A percentile compares a stretch with the other conserved stretches of the same genome.
Conservation (phyloP, 495 filamentous ascomycete species). For the Talaromyces stipitatus region DNA sequence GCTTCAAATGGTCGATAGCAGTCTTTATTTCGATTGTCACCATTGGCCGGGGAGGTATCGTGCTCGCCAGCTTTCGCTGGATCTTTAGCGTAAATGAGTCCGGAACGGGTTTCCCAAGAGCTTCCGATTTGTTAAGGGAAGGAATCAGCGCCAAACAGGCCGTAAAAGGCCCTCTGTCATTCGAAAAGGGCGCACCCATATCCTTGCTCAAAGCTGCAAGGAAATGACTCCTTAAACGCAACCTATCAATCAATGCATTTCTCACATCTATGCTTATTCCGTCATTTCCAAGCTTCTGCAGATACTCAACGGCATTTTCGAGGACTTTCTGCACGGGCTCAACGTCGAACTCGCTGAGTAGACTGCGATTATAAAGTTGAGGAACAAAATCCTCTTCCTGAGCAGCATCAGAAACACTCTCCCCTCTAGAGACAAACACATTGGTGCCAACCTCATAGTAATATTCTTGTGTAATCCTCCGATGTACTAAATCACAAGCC, state of each 20-base stretch:
- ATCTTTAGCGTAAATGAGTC: slow-evolving; percentile 85
- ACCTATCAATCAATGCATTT: slow-evolving; percentile 52
- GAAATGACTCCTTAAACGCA: slow-evolving; percentile 58
- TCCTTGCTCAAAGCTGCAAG: slow-evolving; percentile 45
- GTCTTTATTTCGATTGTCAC: slow-evolving; percentile 66
- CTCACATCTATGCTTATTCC: slow-evolving; percentile 43
- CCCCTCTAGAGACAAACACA: slow-evolving; percentile 2
- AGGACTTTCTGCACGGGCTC: slow-evolving; percentile 52
- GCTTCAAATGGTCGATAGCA: slow-evolving; percentile 60
- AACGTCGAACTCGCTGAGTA: slow-evolving; percentile 57
- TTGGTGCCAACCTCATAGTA: slow-evolving; percentile 70
- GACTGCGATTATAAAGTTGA: slow-evolving; percentile 72
- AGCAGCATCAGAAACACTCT: slow-evolving; percentile 9
- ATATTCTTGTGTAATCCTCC: slow-evolving; percentile 64
- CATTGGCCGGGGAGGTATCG: slow-evolving; percentile 85
- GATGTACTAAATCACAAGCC: slow-evolving; percentile 71
- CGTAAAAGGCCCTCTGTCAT: slow-evolving; percentile 31
- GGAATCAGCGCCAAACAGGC: slow-evolving; percentile 38
- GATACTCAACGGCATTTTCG: slow-evolving; percentile 46
- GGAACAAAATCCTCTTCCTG: slow-evolving; percentile 96
- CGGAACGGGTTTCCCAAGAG: slow-evolving; percentile 57
- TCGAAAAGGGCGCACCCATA: slow-evolving; percentile 28
- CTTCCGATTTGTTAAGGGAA: slow-evolving; percentile 46
- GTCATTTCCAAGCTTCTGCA: slow-evolving; percentile 36
- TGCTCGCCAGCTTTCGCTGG: slow-evolving; percentile 82